A percentile compares a stretch with the other conserved stretches of the same genome.
These are phyloP conservation scores for Nymphaea thermarum DNA, from an alignment of 164 flowering plant genomes.

Conservation along the genomic window DNA sequence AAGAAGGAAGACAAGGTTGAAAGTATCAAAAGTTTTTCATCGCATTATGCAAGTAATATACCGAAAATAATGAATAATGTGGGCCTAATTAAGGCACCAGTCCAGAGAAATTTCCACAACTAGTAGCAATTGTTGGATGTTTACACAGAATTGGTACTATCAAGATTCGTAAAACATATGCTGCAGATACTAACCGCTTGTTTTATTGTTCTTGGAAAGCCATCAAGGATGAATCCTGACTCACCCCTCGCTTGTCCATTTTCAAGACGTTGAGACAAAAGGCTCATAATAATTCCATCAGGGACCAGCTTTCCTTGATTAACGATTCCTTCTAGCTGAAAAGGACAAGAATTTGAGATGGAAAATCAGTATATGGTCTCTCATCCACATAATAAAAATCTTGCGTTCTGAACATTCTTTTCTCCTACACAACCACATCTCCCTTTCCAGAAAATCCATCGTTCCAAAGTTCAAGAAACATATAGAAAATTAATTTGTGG, in stretches of 20 bases:
- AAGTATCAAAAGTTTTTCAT: too few species aligned
- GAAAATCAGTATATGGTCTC: not conserved
- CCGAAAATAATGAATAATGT: too few species aligned
- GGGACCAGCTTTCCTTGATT: constrained; percentile 84
- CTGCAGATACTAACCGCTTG: constrained; percentile 49
- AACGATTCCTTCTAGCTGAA: constrained; percentile 79
- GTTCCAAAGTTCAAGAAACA: not conserved
- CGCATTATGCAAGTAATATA: too few species aligned
- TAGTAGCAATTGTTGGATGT: not conserved
- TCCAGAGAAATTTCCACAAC: not conserved
- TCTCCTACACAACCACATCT: not conserved
- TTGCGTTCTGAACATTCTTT: not conserved
- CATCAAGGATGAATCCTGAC: constrained; percentile 90
- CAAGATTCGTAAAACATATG: not conserved
- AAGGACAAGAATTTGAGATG: constrained; percentile 1
- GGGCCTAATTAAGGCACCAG: not conserved
- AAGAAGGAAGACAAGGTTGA: too few species aligned
- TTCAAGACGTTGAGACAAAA: constrained; percentile 78
- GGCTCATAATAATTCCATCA: constrained; percentile 65
- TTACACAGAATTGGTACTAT: not conserved
- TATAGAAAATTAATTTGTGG: not conserved
- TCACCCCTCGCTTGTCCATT: constrained; percentile 70
- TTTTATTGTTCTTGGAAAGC: constrained; percentile 83
- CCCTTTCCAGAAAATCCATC: not conserved
- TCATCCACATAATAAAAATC: not conserved